Evolutionary conservation across 768 basidiomycete species (phyloP), one percentile per base, ranked within the genome.

Genomic region (Tulasnella calospora): DNA sequence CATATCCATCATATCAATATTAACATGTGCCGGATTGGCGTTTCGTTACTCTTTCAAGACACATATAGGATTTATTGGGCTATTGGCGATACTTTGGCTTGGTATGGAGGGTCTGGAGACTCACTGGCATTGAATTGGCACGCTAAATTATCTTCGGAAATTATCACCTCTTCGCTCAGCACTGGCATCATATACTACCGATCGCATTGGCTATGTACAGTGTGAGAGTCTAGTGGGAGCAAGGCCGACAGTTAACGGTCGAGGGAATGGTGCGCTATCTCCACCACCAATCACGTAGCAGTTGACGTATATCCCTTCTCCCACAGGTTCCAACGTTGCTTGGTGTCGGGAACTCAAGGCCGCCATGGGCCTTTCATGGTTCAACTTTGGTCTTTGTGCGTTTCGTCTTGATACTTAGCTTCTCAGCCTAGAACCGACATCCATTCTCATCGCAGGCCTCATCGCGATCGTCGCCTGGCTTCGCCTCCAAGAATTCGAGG

Each of bases 261-360:
- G 44, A 23, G 73, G 71, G 1, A 40, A 73, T 38, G 35, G 55
- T 46, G n/a, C 41, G 69, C 36, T 38, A 17, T 36, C 67, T 33
- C 17, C 38, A 47, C 17, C 17, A 72, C 46, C 40, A 1, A 21
- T 40, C n/a, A 19, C 12, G 21, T 2, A 38, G 17, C 17, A 17
- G 3, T 79, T 47, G 30, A n/a, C 10, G 19, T 10, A 19, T 57
- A 19, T 46, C 30, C n/a, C 47, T 4, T 57, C 44, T 47, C 33
- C 12, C 19, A 40, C 46, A 55, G 47, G 46, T 70, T 79, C 57
- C 21, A 74, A 67, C 35, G 55, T 61, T n/a, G 30, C 72, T 36
- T 79, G 73, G 47, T 79, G 79, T 78, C 78, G 79, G n/a, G 57
- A 79, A 40, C 38, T 77, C n/a, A 79, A 79, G 27, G 77, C 70